These are phyloP conservation scores for Ophiorrhiza pumila DNA, from an alignment of 257 asterid genomes.

Conservation along the genomic window DNA sequence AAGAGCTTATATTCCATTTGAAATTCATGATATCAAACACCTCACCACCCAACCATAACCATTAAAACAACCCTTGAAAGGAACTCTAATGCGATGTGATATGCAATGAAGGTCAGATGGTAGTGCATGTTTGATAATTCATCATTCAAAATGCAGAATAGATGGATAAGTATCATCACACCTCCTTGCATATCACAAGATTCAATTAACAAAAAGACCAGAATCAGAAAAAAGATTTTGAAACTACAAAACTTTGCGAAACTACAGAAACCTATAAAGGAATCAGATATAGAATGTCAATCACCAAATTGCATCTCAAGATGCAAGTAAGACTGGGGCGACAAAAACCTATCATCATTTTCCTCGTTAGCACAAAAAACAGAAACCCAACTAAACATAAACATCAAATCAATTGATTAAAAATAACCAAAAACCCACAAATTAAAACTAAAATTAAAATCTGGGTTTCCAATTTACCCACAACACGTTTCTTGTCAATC, in stretches of 20 bases:
- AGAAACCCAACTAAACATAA: neutral
- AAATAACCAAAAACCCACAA: neutral
- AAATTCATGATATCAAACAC: neutral
- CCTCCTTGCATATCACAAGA: constrained; percentile 25
- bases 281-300: constrained; percentile 34
- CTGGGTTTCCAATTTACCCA: neutral
- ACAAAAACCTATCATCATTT: constrained; percentile 36
- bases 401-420: neutral
- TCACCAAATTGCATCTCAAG: constrained; percentile 38
- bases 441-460: neutral
- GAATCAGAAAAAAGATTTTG: neutral
- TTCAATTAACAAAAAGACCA: neutral
- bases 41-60: too few relatives aligned
- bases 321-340: constrained; percentile 54
- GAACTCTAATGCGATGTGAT: too few relatives aligned
- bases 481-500: neutral
- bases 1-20: too few relatives aligned
- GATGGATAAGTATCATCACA: constrained; percentile 51
- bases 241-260: too few relatives aligned
- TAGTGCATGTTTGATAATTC: constrained; percentile 63
- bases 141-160: constrained; percentile 60
- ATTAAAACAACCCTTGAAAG: too few relatives aligned
- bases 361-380: neutral
- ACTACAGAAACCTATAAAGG: neutral
- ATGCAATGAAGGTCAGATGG: constrained; percentile 70